Base-by-base conservation (phyloP, 441 rosid genomes). In the Erodium texanum region DNA sequence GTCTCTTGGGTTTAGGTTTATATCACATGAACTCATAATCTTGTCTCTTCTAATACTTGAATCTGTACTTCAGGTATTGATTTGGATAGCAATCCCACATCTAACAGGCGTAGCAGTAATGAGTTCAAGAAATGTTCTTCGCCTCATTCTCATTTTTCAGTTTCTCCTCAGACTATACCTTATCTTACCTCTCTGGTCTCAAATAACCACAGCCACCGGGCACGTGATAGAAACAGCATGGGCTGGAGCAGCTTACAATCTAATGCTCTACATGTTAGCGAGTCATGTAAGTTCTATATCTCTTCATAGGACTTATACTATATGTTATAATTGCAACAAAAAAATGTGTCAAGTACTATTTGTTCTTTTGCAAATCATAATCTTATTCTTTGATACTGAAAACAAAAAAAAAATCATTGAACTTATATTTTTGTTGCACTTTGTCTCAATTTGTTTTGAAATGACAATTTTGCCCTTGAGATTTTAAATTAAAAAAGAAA, bases 171-270 rank as follows among this genome's bases (percentile, higher is more conserved):
- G 89, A 70, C 79, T 87, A 3, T 83, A 73, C 66, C 92, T 85
- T 66, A 84, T 76, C 1, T 75, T 73, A 45, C 92, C 87, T 2
- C 87, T 87, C 65, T 81, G 85, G 2, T 74, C 78, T 5, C 83
- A 80, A 78, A 85, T 85, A 36, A 68, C 67, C 27, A 78, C 78
- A 73, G 72, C 83, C 48, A 74, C 87, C 34, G 89, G 89, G 7
- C 80, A 80, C 48, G 77, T 87, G 62, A 71, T 77, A 19, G 82
- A 84, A 81, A 82, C 80, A 69, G 84, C 92, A 48, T 87, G 92
- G 89, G 85, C 85, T 0, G 89, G 89, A 1, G 86, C 92, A n/a
- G 88, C 86, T 67, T 87, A 78, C 65, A 82, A 87, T 77, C 72
- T 85, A 34, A 71, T 85, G 81, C 86, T 87, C 5, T 87, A 71